phyloP scores from a whole-genome alignment of 2,329 filamentous ascomycete species.

The Neurospora sp. region DNA sequence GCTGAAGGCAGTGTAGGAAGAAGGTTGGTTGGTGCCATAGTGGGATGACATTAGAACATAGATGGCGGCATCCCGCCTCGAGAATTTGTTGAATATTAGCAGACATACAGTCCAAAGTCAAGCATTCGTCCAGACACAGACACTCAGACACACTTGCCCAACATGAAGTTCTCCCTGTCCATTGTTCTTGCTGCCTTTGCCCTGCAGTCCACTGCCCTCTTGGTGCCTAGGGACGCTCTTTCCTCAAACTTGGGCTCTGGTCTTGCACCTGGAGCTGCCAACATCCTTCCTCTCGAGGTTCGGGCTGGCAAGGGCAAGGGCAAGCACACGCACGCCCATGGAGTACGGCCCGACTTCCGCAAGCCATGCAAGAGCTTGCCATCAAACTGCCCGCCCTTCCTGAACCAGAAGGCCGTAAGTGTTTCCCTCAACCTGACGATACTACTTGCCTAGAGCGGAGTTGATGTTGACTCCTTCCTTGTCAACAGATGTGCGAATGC shows the following conservation, averaged over 20 bases:
- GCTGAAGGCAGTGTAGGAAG: background rate
- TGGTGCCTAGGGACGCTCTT: background rate
- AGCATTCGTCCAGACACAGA: too few relatives aligned
- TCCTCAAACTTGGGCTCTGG: background rate
- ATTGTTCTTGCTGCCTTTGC: background rate
- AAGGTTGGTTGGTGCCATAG: background rate
- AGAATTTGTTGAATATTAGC: too few relatives aligned
- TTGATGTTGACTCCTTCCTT: background rate
- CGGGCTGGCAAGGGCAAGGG: background rate
- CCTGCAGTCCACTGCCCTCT: background rate
- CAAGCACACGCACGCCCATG: conserved; percentile 5
- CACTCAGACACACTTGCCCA: background rate
- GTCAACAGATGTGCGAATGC: conserved; percentile 14
- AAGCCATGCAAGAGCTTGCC: conserved; percentile 8
- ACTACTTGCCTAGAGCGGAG: background rate
- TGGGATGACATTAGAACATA: background rate
- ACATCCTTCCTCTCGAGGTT: conserved; percentile 2
- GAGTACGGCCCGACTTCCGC: conserved; percentile 11
- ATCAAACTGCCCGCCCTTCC: conserved; percentile 8
- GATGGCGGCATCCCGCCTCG: background rate
- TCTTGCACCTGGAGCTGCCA: background rate
- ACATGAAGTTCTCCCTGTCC: conserved; percentile 4
- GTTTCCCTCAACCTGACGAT: background rate
- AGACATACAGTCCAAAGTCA: too few relatives aligned
- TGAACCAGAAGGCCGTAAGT: conserved; percentile 14